These are phyloP conservation scores for Kwoniella sp. DNA, from an alignment of 768 basidiomycete species.

Conservation along the genomic window DNA sequence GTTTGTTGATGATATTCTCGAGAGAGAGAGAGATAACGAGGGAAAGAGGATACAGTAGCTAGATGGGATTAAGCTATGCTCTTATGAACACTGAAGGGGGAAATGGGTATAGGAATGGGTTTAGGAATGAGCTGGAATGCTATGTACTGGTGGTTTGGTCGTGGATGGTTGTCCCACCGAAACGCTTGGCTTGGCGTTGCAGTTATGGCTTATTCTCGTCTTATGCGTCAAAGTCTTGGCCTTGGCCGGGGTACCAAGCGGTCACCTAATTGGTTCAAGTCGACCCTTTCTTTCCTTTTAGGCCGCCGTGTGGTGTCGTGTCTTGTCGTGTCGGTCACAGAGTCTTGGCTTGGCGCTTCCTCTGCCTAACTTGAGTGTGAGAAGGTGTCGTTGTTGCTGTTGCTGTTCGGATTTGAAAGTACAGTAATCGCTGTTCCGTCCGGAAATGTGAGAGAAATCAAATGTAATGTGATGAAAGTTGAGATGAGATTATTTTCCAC, in stretches of 20 bases:
- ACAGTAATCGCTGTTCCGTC: too few relatives aligned
- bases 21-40: background rate
- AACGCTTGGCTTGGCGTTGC: slow-evolving; percentile 1
- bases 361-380: too few relatives aligned
- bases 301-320: background rate
- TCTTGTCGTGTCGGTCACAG: background rate
- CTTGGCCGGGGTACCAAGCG: too few relatives aligned
- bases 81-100: background rate
- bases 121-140: slow-evolving; percentile 2
- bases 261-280: too few relatives aligned
- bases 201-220: background rate
- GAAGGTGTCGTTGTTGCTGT: too few relatives aligned
- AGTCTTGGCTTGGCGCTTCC: background rate
- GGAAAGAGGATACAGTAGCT: background rate
- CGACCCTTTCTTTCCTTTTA: slow-evolving; percentile 2
- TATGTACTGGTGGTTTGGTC: background rate
- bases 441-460: too few relatives aligned
- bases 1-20: too few relatives aligned
- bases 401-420: too few relatives aligned
- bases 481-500: too few relatives aligned
- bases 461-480: too few relatives aligned
- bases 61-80: background rate
- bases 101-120: background rate
- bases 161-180: background rate
- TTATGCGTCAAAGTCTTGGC: background rate